Percentiles rank a stretch among this genome's conserved stretches.
Conservation (phyloP, 352 stramenopile species). For the Phytophthora tubulina region DNA sequence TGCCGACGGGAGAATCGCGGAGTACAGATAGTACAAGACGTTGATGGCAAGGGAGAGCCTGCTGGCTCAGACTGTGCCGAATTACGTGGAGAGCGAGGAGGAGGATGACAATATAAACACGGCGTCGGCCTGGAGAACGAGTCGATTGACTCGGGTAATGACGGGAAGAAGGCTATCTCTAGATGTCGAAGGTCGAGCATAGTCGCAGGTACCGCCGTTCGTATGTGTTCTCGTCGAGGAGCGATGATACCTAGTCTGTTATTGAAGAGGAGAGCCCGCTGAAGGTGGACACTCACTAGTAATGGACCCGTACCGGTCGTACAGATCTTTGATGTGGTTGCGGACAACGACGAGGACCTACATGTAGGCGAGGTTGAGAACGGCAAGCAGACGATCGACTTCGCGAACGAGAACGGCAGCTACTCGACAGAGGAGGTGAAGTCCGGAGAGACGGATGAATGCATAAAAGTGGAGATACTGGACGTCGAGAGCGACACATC, state of each 20-base stretch:
- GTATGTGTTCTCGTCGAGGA: too few relatives aligned
- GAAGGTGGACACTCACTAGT: too few relatives aligned
- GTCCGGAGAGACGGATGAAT: not conserved
- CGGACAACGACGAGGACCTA: not conserved
- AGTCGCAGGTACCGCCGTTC: too few relatives aligned
- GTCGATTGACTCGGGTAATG: too few relatives aligned
- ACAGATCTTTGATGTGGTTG: not conserved
- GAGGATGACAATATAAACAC: slow-evolving; percentile 52
- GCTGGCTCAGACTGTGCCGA: slow-evolving; percentile 60
- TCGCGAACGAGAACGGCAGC: not conserved
- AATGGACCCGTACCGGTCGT: too few relatives aligned
- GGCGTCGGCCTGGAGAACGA: not conserved
- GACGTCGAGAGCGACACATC: not conserved
- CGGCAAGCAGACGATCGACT: not conserved
- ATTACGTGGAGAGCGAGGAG: slow-evolving; percentile 68
- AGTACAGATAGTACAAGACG: slow-evolving; percentile 61
- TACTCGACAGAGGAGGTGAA: not conserved
- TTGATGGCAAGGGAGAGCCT: slow-evolving; percentile 53
- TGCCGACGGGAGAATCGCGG: slow-evolving; percentile 54
- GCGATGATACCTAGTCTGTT: too few relatives aligned
- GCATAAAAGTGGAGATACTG: not conserved
- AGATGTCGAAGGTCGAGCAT: too few relatives aligned
- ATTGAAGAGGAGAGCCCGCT: too few relatives aligned
- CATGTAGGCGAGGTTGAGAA: not conserved
- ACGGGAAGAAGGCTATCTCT: too few relatives aligned